These are phyloP conservation scores for Fusarium graminum DNA, from an alignment of 2,329 filamentous ascomycete species.

Conservation along the genomic window DNA sequence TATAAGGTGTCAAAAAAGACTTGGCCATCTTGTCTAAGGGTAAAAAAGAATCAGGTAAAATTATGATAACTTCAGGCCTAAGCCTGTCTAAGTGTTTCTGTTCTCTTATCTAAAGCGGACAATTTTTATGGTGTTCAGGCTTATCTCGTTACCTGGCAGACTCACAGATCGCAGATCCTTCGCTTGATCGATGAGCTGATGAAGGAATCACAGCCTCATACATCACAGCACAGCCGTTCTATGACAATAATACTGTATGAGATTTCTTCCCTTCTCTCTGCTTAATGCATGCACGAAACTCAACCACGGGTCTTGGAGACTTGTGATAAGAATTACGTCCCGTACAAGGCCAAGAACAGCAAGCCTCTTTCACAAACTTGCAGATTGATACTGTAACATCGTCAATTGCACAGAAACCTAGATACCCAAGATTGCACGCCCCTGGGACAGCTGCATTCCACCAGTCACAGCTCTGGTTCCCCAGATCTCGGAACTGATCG, in stretches of 20 bases:
- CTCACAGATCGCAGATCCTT: slow-evolving; percentile 4
- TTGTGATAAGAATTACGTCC: slow-evolving; percentile 27
- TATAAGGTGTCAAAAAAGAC: too few species aligned
- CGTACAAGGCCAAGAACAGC: slow-evolving; percentile 7
- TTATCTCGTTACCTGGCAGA: background rate
- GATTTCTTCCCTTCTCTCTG: background rate
- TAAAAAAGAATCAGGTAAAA: too few species aligned
- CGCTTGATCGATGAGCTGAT: background rate
- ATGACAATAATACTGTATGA: slow-evolving; percentile 23
- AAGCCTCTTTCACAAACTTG: background rate
- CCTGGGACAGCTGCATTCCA: slow-evolving; percentile 3
- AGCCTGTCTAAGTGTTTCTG: too few species aligned
- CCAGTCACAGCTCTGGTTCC: slow-evolving; percentile 17
- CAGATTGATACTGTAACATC: slow-evolving; percentile 21
- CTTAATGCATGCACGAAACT: slow-evolving; percentile 1
- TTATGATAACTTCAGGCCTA: too few species aligned
- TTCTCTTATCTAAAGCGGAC: background rate
- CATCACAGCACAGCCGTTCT: background rate
- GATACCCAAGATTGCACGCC: slow-evolving; percentile 10
- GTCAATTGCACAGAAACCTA: background rate
- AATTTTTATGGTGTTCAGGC: background rate
- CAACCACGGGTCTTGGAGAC: slow-evolving; percentile 1
- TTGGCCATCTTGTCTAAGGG: too few species aligned
- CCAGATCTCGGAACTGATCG: slow-evolving; percentile 38
- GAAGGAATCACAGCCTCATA: background rate